These are phyloP conservation scores for Cryptococcus depauperatus DNA, from an alignment of 1,284 basidiomycete genomes.

Conservation along the genomic window DNA sequence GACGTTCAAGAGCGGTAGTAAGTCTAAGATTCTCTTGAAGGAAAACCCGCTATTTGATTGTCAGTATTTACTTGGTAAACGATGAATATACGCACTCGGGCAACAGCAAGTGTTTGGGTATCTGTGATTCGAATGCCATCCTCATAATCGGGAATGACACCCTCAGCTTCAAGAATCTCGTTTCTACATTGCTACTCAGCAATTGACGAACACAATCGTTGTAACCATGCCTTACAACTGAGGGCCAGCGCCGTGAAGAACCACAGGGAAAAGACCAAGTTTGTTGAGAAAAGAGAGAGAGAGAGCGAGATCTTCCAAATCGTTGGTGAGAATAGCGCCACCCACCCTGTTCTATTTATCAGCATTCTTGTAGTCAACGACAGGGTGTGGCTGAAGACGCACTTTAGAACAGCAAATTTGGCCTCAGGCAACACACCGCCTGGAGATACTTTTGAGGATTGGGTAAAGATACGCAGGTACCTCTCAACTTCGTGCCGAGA, in stretches of 20 bases:
- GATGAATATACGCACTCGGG: constrained; percentile 1
- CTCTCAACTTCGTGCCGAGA: constrained; percentile 92
- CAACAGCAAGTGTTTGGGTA: constrained; percentile 41
- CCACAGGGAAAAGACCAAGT: constrained; percentile 86
- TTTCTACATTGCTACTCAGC: constrained; percentile 50
- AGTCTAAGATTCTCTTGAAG: constrained; percentile 90
- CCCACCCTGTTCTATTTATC: constrained; percentile 54
- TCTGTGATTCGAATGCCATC: constrained; percentile 92
- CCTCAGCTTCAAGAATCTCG: constrained; percentile 79
- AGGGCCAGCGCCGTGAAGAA: constrained; percentile 90
- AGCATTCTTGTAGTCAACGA: not conserved
- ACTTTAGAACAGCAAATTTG: constrained; percentile 87
- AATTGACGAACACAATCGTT: too few relatives aligned
- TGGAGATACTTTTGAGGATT: constrained; percentile 59
- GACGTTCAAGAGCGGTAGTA: constrained; percentile 77
- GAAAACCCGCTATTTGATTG: constrained; percentile 85
- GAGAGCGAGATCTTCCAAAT: constrained; percentile 82
- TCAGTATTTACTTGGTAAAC: constrained; percentile 87
- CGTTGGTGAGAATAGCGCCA: constrained; percentile 75
- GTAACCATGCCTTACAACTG: constrained; percentile 55
- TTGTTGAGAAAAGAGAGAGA: constrained; percentile 89
- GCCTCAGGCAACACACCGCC: constrained; percentile 51
- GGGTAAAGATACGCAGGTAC: constrained; percentile 90
- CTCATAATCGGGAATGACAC: constrained; percentile 86
- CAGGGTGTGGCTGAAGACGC: not conserved